Evolutionary conservation across 208 protist genomes (phyloP).

Genomic region (Acanthamoeba royreba): DNA sequence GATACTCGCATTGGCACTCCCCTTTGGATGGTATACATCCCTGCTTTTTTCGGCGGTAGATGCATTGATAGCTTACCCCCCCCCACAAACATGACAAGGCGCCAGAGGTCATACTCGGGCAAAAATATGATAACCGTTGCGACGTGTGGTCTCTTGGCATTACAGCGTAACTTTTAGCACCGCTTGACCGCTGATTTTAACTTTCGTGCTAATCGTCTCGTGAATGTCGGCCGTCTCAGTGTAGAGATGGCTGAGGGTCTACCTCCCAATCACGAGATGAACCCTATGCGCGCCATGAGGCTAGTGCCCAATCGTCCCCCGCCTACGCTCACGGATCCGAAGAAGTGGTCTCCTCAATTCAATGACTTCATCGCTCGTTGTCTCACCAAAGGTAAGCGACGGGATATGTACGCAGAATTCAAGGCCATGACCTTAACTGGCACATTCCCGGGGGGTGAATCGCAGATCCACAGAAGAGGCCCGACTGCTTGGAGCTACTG

Average conservation of each 20-base stretch:
- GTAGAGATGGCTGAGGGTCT: slow-evolving; percentile 81
- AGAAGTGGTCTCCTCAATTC: slow-evolving; percentile 67
- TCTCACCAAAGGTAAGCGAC: slow-evolving; percentile 72
- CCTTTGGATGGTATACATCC: not conserved
- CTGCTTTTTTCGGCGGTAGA: not conserved
- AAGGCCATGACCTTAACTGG: too few relatives aligned
- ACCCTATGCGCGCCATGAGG: slow-evolving; percentile 81
- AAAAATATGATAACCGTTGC: slow-evolving; percentile 46
- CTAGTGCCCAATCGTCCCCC: slow-evolving; percentile 72
- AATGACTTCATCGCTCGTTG: slow-evolving; percentile 76
- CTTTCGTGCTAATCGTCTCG: not conserved
- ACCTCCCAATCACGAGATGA: slow-evolving; percentile 76
- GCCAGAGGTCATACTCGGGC: slow-evolving; percentile 65
- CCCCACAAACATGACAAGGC: slow-evolving; percentile 38
- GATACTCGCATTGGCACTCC: not conserved
- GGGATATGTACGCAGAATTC: not conserved
- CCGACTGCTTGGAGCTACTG: not conserved
- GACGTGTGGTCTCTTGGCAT: slow-evolving; percentile 88
- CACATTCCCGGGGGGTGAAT: not conserved
- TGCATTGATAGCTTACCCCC: not conserved
- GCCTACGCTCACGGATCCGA: slow-evolving; percentile 68
- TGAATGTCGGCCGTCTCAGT: not conserved
- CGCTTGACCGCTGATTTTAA: not conserved
- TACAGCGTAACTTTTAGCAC: slow-evolving; percentile 50
- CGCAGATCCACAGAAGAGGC: not conserved